Percentiles rank a stretch among this genome's conserved stretches.
Conservation (phyloP, 306 rosid genomes). For the Potentilla sterilis region DNA sequence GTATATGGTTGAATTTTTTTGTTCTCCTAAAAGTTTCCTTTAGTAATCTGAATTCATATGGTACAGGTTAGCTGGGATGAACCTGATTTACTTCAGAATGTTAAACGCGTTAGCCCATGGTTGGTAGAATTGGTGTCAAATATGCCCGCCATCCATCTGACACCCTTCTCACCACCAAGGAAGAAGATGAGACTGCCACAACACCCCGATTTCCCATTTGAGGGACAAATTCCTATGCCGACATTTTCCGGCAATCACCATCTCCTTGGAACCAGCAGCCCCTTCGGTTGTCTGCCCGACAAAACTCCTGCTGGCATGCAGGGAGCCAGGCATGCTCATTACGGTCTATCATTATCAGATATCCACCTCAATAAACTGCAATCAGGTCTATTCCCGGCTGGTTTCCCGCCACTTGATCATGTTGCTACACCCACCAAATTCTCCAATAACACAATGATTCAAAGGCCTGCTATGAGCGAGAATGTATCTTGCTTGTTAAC, state of each 20-base stretch:
- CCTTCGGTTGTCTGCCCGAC: constrained; percentile 64
- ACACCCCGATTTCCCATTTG: constrained; percentile 60
- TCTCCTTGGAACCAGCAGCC: constrained; percentile 56
- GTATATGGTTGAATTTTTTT: background rate
- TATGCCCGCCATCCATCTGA: constrained; percentile 67
- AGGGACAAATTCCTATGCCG: constrained; percentile 54
- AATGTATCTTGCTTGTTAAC: constrained; percentile 63
- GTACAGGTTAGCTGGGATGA: constrained; percentile 94
- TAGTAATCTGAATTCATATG: constrained; percentile 25
- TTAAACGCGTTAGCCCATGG: constrained; percentile 93
- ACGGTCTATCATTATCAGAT: constrained; percentile 65
- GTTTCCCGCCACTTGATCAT: constrained; percentile 48
- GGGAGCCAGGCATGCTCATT: constrained; percentile 99
- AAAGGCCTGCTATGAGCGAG: constrained; percentile 58
- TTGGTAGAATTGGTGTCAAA: constrained; percentile 76
- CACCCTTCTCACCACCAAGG: constrained; percentile 76
- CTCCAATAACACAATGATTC: constrained; percentile 35
- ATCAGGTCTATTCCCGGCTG: constrained; percentile 52
- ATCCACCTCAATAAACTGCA: constrained; percentile 69
- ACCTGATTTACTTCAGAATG: constrained; percentile 86
- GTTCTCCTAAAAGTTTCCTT: background rate
- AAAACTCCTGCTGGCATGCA: constrained; percentile 99
- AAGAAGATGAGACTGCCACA: constrained; percentile 76
- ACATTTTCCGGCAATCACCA: constrained; percentile 52
- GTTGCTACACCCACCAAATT: constrained; percentile 41